Evolutionary conservation across 2,329 filamentous ascomycete species (phyloP), one percentile per base, ranked within the genome.

Genomic region (Alternaria tenuissima): DNA sequence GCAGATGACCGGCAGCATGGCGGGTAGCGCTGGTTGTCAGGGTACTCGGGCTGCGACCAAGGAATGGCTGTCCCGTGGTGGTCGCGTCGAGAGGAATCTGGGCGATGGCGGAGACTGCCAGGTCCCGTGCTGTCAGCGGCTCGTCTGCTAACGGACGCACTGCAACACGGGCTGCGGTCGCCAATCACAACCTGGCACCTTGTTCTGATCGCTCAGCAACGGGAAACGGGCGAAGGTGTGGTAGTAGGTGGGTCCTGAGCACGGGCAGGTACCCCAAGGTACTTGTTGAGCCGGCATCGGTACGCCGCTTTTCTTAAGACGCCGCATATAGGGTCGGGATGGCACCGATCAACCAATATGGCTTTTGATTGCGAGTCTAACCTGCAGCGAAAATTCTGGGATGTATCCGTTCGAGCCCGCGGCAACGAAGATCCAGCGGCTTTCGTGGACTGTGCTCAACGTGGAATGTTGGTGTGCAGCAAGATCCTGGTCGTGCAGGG

Each of bases 271-370:
- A 75, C 73, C 54, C 66, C 67, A 68, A 65, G 66, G 66, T 75
- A 74, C 73, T 66, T 74, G 69, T 67, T 59, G 64, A 71, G 67
- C 73, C 71, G 72, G 71, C 70, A 70, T 72, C 68, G 70, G 73
- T 74, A 72, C 65, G 67, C 66, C 52, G 62, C 62, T 41, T 39
- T 52, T 43, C 55, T 69, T 73, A 73, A 70, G 52, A 65, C 42
- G 59, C 57, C 41, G 62, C 44, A 64, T 74, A 76, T 74, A 73
- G 68, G 69, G 65, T 60, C 57, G 59, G 74, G 69, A 66, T 74
- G 56, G 71, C 71, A 74, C 71, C 66, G 66, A 73, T 76, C 74
- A 74, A 61, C 70, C 72, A 78, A 79, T 78, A 74, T 77, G 68
- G 54, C 57, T 67, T 72, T 75, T 76, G 72, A 78, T 78, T 77